Conservation (phyloP, 2,329 filamentous ascomycete genomes). For the Ophiostoma novo-ulmi region DNA sequence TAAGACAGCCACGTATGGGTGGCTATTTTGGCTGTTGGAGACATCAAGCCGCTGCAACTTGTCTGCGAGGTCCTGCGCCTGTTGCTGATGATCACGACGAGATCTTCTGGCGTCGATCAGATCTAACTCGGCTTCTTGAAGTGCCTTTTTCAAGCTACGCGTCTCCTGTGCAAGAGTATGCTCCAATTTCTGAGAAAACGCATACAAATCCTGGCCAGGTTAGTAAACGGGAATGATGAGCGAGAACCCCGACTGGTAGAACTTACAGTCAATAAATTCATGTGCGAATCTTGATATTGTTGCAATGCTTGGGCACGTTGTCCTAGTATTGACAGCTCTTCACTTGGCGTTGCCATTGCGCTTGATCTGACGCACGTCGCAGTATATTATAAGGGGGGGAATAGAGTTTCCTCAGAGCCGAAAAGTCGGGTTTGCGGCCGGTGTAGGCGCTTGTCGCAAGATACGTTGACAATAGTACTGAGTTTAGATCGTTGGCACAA, state of each 20-base stretch:
- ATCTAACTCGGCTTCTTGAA: constrained; percentile 46
- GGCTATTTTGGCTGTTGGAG: constrained; percentile 47
- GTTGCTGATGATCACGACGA: constrained; percentile 48
- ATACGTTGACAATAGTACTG: too few species aligned
- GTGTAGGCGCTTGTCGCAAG: neutral
- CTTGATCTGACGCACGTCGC: neutral
- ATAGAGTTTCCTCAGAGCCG: neutral
- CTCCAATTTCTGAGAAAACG: constrained; percentile 45
- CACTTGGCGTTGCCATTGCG: neutral
- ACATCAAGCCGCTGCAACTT: constrained; percentile 35
- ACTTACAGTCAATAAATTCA: constrained; percentile 14
- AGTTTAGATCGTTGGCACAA: too few species aligned
- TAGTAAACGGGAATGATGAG: neutral
- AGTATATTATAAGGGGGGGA: neutral
- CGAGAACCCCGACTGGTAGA: too few species aligned
- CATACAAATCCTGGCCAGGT: constrained; percentile 42
- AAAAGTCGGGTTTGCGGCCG: neutral
- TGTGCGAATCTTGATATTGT: constrained; percentile 20
- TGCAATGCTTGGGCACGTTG: constrained; percentile 17
- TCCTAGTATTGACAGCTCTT: neutral
- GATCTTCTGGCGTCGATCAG: constrained; percentile 46
- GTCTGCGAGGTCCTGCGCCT: constrained; percentile 39
- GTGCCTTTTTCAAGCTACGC: constrained; percentile 37
- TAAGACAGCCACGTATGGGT: constrained; percentile 56
- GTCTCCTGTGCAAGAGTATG: constrained; percentile 43